These are phyloP conservation scores for Wickerhamiella sorbophila DNA, from an alignment of 805 yeast genomes.

Conservation along the genomic window DNA sequence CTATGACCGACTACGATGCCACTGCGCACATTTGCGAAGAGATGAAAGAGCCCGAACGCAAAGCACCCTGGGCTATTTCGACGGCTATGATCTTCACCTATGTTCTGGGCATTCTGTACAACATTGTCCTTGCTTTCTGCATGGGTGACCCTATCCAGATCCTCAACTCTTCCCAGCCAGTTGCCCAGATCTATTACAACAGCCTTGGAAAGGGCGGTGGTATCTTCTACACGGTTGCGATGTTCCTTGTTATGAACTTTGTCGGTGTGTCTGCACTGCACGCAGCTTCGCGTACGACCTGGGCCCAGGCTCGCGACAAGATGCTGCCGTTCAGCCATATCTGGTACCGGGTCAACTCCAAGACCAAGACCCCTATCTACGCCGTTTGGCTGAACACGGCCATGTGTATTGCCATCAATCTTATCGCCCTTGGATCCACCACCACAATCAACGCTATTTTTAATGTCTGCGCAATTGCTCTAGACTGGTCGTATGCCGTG, in stretches of 20 bases:
- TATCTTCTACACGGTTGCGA: conserved; percentile 43
- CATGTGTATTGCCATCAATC: conserved; percentile 36
- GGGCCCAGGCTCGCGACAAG: conserved; percentile 67
- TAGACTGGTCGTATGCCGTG: conserved; percentile 50
- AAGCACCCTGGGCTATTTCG: conserved; percentile 46
- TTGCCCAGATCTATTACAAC: conserved; percentile 51
- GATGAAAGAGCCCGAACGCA: conserved; percentile 37
- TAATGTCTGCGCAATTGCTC: conserved; percentile 58
- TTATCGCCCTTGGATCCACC: conserved; percentile 45
- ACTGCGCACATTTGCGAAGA: conserved; percentile 69
- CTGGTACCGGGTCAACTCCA: conserved; percentile 36
- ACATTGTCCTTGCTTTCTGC: conserved; percentile 23
- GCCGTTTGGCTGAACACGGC: conserved; percentile 42
- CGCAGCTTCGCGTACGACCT: conserved; percentile 55
- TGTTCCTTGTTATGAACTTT: conserved; percentile 46
- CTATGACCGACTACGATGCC: conserved; percentile 63
- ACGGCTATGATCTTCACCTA: conserved; percentile 29
- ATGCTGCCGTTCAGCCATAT: conserved; percentile 46
- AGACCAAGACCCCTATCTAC: conserved; percentile 47
- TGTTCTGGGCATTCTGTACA: conserved; percentile 22
- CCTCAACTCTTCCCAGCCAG: conserved; percentile 31
- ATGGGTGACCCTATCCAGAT: conserved; percentile 20
- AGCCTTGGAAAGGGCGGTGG: conserved; percentile 54
- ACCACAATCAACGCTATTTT: conserved; percentile 56
- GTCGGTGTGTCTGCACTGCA: conserved; percentile 51